phyloP scores from a whole-genome alignment of 1,284 basidiomycete species.

The Peniophora sp. region DNA sequence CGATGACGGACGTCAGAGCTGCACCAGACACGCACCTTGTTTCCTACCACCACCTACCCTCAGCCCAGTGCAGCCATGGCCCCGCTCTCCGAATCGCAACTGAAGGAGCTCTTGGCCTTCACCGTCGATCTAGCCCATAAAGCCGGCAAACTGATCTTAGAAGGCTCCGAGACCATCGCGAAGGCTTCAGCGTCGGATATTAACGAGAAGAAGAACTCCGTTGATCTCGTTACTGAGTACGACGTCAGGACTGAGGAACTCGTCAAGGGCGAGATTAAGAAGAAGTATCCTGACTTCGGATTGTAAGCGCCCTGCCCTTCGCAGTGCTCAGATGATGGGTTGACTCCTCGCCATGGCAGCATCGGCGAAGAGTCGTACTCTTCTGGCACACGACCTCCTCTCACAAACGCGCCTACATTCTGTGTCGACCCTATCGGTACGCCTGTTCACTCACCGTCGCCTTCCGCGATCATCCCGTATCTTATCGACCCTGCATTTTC shows the following conservation, averaged over 20 bases:
- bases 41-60: too few relatives aligned
- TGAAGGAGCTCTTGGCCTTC: constrained; percentile 66
- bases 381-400: constrained; percentile 56
- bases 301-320: constrained; percentile 52
- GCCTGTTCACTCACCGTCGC: constrained; percentile 9
- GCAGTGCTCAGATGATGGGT: not conserved
- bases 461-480: too few relatives aligned
- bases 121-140: constrained; percentile 64
- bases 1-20: too few relatives aligned
- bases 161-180: constrained; percentile 68
- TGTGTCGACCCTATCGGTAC: constrained; percentile 83
- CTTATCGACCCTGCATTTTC: not conserved
- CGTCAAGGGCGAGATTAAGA: constrained; percentile 63
- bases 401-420: constrained; percentile 87
- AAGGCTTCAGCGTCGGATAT: constrained; percentile 43
- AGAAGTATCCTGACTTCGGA: constrained; percentile 69
- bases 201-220: constrained; percentile 85
- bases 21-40: too few relatives aligned
- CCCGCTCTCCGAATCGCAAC: constrained; percentile 34
- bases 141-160: constrained; percentile 65
- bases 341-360: constrained; percentile 30
- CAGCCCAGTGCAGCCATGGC: too few relatives aligned
- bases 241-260: constrained; percentile 90
- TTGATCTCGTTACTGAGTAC: constrained; percentile 95
- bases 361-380: constrained; percentile 90